Percentiles rank a stretch among this genome's conserved stretches.
These are phyloP conservation scores for Jasminum sambac DNA, from an alignment of 257 asterid genomes.

Conservation along the genomic window DNA sequence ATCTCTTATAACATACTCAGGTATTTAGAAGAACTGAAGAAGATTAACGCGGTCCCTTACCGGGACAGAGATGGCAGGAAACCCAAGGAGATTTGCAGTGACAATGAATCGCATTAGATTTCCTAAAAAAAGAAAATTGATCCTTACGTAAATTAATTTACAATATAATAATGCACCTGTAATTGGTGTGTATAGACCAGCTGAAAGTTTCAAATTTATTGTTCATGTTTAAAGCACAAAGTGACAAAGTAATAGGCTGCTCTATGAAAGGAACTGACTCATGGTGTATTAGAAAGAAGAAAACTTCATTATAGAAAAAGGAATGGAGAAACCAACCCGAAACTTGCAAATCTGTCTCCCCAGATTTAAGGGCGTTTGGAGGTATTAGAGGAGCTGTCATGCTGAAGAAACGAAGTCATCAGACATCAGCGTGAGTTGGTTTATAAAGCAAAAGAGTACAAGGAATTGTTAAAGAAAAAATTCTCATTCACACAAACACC, in stretches of 20 bases:
- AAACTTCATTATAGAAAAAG: neutral
- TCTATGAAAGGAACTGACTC: neutral
- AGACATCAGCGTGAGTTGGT: neutral
- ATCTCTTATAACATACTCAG: neutral
- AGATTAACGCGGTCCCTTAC: conserved; percentile 48
- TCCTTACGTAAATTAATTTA: neutral
- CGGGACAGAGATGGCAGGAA: conserved; percentile 93
- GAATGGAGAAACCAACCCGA: conserved; percentile 38
- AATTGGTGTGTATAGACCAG: neutral
- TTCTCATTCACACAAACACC: neutral
- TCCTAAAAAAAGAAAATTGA: conserved; percentile 45
- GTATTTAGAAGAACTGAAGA: neutral
- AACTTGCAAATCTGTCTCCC: conserved; percentile 82
- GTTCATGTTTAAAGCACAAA: neutral
- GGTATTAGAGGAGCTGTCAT: conserved; percentile 97
- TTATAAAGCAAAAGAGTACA: neutral
- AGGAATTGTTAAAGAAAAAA: neutral
- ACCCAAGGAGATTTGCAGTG: conserved; percentile 86
- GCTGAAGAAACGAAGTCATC: conserved; percentile 24
- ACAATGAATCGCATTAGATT: conserved; percentile 79
- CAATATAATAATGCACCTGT: neutral
- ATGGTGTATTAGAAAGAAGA: neutral
- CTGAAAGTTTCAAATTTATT: neutral
- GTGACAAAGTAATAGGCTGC: neutral
- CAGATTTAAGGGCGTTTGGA: conserved; percentile 66